Evolutionary conservation across 495 filamentous ascomycete genomes (phyloP), one percentile per base, ranked within the genome.

Genomic region (Penicillium bovifimosum): DNA sequence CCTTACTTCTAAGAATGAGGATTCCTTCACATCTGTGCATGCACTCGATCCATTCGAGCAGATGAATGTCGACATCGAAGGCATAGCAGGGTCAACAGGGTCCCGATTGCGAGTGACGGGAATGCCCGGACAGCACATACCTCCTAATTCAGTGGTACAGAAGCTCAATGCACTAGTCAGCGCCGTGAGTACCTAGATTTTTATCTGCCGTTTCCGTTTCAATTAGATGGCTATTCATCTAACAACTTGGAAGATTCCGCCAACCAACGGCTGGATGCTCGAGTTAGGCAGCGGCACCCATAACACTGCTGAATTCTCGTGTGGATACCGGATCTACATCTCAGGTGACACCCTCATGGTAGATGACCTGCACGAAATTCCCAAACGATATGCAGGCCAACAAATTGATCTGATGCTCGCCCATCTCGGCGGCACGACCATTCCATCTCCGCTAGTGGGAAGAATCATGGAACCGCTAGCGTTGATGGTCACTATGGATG

Each of bases 401-500:
- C 59, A 60, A n/a, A 78, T 88, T 41, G 81, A 88, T 61, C 68
- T 89, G 28, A 86, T 88, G 79, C 69, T 90, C 14, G 72, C 82
- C 10, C 86, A 86, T 54, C 67, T 86, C 4, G 83, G 84, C 9
- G 84, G 82, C 0, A 87, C 84, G 2, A 86, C 70, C 20, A 78
- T 88, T 7, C 85, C 84, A 0, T 71, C 75, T 2, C 79, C 82
- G 0, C 57, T 66, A 0, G 36, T 81, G 57, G 48, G 48, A 26
- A 9, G 48, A 28, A 29, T 42, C 1, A 50, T 50, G 48, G 80
- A 80, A 26, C 61, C 86, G 47, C 46, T 87, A 8, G 50, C 65
- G 38, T 41, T 62, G 44, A 86, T 85, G 82, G 78, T 86, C n/a
- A 86, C 81, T 0, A 88, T 88, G 86, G 85, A 88, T 56, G 86